These are phyloP conservation scores for Copromyces sp. DNA, from an alignment of 495 filamentous ascomycete species.

Conservation along the genomic window DNA sequence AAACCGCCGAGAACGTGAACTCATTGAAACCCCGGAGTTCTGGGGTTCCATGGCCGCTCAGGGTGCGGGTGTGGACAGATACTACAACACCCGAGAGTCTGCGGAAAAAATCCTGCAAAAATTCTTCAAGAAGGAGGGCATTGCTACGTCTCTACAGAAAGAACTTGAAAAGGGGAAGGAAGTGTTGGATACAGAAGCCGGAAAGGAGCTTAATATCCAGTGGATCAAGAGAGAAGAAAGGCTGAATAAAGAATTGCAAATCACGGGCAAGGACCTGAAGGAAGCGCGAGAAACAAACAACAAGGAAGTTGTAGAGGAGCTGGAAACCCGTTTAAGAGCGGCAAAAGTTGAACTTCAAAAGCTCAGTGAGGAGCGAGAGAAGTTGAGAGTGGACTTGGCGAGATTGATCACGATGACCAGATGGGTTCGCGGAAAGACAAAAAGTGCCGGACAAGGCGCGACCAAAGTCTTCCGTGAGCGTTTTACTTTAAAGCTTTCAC, in stretches of 20 bases:
- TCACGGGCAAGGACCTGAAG: background rate
- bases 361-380: background rate
- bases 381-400: background rate
- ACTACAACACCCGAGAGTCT: conserved; percentile 19
- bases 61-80: conserved; percentile 17
- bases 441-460: too few species aligned
- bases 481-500: too few species aligned
- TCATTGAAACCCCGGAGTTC: conserved; percentile 25
- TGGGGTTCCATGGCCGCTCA: conserved; percentile 18
- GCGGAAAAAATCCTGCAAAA: conserved; percentile 1
- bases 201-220: background rate
- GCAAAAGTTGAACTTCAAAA: background rate
- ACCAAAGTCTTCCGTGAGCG: too few species aligned
- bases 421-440: background rate
- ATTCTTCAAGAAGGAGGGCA: background rate
- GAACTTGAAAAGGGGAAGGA: background rate
- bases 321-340: background rate
- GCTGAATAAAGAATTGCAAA: background rate
- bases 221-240: background rate
- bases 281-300: background rate
- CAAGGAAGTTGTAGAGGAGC: background rate
- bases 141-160: background rate
- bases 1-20: conserved; percentile 24
- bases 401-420: background rate
- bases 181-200: background rate